A percentile compares a stretch with the other conserved stretches of the same genome.
Evolutionary conservation across 2,329 filamentous ascomycete species (phyloP).

Genomic region (Triangularia verruculosa): DNA sequence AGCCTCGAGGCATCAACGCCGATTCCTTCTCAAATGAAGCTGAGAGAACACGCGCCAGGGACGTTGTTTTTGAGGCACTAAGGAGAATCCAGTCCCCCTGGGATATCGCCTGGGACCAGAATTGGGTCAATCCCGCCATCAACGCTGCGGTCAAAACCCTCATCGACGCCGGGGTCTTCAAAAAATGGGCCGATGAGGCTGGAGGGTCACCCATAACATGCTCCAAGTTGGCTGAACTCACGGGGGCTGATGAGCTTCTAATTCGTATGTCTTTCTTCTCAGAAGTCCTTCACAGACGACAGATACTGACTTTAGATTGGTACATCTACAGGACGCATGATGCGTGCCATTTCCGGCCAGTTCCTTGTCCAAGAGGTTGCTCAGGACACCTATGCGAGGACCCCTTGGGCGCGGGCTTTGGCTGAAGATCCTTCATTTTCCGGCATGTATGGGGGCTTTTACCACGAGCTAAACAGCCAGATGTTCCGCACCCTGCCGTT

Average conservation of each 20-base stretch:
- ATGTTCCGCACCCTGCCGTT: slow-evolving; percentile 34
- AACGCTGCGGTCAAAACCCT: slow-evolving; percentile 37
- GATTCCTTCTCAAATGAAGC: slow-evolving; percentile 33
- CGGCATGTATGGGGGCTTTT: slow-evolving; percentile 35
- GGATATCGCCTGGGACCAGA: slow-evolving; percentile 40
- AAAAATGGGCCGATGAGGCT: slow-evolving; percentile 34
- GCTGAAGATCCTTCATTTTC: slow-evolving; percentile 24
- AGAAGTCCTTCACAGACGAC: neutral
- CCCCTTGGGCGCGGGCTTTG: slow-evolving; percentile 29
- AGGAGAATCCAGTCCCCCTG: slow-evolving; percentile 37
- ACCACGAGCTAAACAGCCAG: slow-evolving; percentile 33
- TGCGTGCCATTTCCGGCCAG: slow-evolving; percentile 37
- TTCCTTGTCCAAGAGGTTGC: slow-evolving; percentile 35
- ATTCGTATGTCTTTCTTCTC: slow-evolving; percentile 25
- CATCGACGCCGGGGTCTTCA: slow-evolving; percentile 38
- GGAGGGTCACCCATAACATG: slow-evolving; percentile 28
- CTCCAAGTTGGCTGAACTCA: slow-evolving; percentile 34
- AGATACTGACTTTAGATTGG: slow-evolving; percentile 22
- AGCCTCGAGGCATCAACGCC: slow-evolving; percentile 29
- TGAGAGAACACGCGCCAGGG: slow-evolving; percentile 34
- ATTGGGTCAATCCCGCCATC: slow-evolving; percentile 34
- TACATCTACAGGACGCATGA: slow-evolving; percentile 28
- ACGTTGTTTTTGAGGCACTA: slow-evolving; percentile 33
- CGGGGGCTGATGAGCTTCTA: slow-evolving; percentile 33
- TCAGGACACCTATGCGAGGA: slow-evolving; percentile 35